Evolutionary conservation across 2,329 filamentous ascomycete genomes (phyloP).

Genomic region (Boeremia lycopersici): DNA sequence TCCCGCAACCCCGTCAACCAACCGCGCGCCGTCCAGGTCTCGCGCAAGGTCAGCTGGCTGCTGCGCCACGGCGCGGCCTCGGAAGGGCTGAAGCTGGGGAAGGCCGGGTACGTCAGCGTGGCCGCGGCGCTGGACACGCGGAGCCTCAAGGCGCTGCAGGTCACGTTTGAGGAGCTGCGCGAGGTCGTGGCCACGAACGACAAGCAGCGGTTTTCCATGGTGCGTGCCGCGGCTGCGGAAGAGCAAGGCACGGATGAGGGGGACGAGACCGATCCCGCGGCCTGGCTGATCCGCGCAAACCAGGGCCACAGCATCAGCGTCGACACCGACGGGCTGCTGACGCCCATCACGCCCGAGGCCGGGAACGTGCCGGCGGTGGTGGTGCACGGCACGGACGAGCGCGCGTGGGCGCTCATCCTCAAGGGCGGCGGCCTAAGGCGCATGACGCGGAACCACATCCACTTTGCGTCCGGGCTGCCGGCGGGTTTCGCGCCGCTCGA

Average conservation of each 20-base stretch:
- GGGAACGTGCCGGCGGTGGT: slow-evolving; percentile 68
- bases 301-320: slow-evolving; percentile 88
- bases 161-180: slow-evolving; percentile 76
- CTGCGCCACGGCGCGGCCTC: slow-evolving; percentile 66
- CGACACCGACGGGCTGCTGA: slow-evolving; percentile 73
- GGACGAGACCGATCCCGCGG: slow-evolving; percentile 57
- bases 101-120: slow-evolving; percentile 66
- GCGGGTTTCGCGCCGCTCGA: slow-evolving; percentile 44
- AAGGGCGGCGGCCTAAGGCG: slow-evolving; percentile 75
- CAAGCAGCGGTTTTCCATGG: slow-evolving; percentile 88
- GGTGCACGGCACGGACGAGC: slow-evolving; percentile 88
- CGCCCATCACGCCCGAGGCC: slow-evolving; percentile 62
- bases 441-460: slow-evolving; percentile 88
- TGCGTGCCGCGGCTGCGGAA: slow-evolving; percentile 53
- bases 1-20: slow-evolving; percentile 46
- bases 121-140: slow-evolving; percentile 63
- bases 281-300: slow-evolving; percentile 91
- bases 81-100: slow-evolving; percentile 64
- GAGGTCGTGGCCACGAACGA: slow-evolving; percentile 74
- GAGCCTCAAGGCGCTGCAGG: slow-evolving; percentile 69
- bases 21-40: slow-evolving; percentile 53
- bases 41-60: slow-evolving; percentile 59
- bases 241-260: background rate
- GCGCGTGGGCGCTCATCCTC: slow-evolving; percentile 76
- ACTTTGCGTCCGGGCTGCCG: slow-evolving; percentile 80